Conservation (phyloP, 75 land plant species). For the Larix kaempferi region DNA sequence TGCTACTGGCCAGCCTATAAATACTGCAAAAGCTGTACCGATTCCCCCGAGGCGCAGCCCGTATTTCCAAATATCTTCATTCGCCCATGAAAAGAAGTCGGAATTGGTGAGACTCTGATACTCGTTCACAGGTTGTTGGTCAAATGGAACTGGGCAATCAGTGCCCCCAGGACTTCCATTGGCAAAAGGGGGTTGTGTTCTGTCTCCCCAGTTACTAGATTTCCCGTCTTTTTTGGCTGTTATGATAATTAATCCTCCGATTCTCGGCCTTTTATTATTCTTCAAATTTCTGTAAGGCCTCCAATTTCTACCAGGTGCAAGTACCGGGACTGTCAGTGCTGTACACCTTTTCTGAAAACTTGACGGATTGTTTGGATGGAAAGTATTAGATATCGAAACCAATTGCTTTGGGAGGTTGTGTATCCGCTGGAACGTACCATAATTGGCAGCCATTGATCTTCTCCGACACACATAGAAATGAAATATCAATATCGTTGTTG, state of each 20-base stretch:
- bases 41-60: constrained; percentile 46
- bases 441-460: neutral
- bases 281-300: too few relatives aligned
- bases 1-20: constrained; percentile 83
- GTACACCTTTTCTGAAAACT: neutral
- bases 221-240: neutral
- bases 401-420: neutral
- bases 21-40: constrained; percentile 55
- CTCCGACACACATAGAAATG: neutral
- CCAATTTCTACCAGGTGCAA: neutral
- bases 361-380: neutral
- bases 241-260: neutral
- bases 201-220: constrained; percentile 1
- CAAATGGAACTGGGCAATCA: constrained; percentile 80
- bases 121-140: constrained; percentile 95
- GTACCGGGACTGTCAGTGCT: neutral
- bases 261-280: too few relatives aligned
- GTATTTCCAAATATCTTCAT: constrained; percentile 43
- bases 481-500: too few relatives aligned
- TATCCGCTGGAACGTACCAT: neutral
- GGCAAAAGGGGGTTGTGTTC: constrained; percentile 28
- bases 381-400: neutral
- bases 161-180: constrained; percentile 52
- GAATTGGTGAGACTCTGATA: constrained; percentile 64
- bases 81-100: constrained; percentile 90